phyloP scores from a whole-genome alignment of 2,329 filamentous ascomycete genomes.

The Metarhizium sp. region DNA sequence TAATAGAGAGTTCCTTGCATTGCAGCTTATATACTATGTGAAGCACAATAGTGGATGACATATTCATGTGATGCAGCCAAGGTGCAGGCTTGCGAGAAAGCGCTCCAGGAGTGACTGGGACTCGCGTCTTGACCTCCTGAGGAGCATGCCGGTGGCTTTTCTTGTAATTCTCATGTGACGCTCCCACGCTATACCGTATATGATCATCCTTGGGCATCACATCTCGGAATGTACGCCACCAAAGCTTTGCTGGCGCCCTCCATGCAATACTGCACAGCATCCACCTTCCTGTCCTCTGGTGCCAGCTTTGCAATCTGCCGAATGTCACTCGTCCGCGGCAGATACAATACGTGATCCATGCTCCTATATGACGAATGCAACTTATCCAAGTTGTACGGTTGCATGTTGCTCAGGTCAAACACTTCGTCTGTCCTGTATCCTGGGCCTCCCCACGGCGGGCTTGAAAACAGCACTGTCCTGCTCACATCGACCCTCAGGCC shows the following conservation, averaged over 20 bases:
- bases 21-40: no score
- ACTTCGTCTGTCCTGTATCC: conserved; percentile 52
- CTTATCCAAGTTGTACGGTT: conserved; percentile 66
- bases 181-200: background rate
- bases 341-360: conserved; percentile 61
- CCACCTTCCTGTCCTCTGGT: conserved; percentile 45
- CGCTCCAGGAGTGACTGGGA: background rate
- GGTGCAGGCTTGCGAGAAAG: background rate
- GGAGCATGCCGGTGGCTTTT: background rate
- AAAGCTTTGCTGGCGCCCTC: conserved; percentile 78
- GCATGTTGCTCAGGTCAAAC: conserved; percentile 79
- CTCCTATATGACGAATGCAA: conserved; percentile 53
- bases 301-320: conserved; percentile 61
- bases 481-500: conserved; percentile 30
- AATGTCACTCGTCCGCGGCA: conserved; percentile 79
- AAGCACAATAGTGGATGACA: background rate
- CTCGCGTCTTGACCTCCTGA: background rate
- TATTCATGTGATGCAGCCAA: background rate
- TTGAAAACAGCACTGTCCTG: conserved; percentile 43
- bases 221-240: conserved; percentile 49
- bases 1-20: no score
- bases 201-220: background rate
- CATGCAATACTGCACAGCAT: conserved; percentile 86
- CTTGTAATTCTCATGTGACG: no score
- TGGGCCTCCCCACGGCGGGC: conserved; percentile 52